Conservation (phyloP, 805 yeast species). For the Kluyveromyces starmeri region DNA sequence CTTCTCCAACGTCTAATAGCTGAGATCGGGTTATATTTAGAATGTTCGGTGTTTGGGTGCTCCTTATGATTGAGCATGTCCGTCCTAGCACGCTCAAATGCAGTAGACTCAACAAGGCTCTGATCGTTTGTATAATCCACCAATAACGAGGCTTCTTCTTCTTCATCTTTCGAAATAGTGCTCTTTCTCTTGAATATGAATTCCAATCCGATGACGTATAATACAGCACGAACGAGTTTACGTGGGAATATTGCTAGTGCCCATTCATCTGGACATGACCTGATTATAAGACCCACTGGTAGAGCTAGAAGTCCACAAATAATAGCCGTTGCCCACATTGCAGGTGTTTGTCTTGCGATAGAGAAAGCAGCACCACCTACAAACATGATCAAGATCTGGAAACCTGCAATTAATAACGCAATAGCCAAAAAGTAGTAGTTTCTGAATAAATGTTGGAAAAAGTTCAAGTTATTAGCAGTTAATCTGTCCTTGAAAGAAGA, state of each 20-base stretch:
- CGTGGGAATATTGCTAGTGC: slow-evolving; percentile 59
- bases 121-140: slow-evolving; percentile 9
- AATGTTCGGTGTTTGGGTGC: slow-evolving; percentile 5
- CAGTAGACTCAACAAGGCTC: slow-evolving; percentile 20
- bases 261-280: slow-evolving; percentile 80
- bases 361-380: slow-evolving; percentile 96
- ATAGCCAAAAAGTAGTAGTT: slow-evolving; percentile 77
- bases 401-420: slow-evolving; percentile 64
- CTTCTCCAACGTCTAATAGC: slow-evolving; percentile 24
- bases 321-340: slow-evolving; percentile 85
- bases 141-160: slow-evolving; percentile 25
- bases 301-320: slow-evolving; percentile 72
- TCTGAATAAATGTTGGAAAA: slow-evolving; percentile 71
- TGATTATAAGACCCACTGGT: slow-evolving; percentile 68
- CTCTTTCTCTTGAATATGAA: slow-evolving; percentile 12
- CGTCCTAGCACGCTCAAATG: slow-evolving; percentile 26
- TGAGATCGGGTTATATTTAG: slow-evolving; percentile 17
- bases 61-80: slow-evolving; percentile 21
- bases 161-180: slow-evolving; percentile 10
- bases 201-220: slow-evolving; percentile 20
- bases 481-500: slow-evolving; percentile 48
- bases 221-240: slow-evolving; percentile 32
- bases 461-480: slow-evolving; percentile 59
- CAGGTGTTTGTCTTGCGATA: slow-evolving; percentile 66
- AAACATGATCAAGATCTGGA: slow-evolving; percentile 86